Evolutionary conservation across 805 yeast genomes (phyloP).

Genomic region (Schizosaccharomyces osmophilus): DNA sequence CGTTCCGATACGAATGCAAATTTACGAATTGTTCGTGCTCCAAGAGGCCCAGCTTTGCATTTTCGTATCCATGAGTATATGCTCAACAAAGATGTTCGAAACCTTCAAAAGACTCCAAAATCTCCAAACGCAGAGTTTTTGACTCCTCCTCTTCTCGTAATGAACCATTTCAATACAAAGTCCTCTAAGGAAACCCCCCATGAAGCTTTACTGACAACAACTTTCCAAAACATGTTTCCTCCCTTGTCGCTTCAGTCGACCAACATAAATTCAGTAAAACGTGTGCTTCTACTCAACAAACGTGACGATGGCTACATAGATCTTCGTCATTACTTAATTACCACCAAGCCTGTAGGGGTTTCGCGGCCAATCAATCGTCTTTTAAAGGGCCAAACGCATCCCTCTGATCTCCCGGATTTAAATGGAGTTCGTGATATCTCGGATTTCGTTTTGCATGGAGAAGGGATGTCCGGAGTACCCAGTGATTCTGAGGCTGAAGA

Average conservation of each 20-base stretch:
- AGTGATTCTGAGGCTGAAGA: slow-evolving; percentile 36
- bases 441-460: slow-evolving; percentile 1
- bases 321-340: slow-evolving; percentile 71
- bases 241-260: slow-evolving; percentile 72
- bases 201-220: slow-evolving; percentile 36
- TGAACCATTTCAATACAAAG: slow-evolving; percentile 66
- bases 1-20: slow-evolving; percentile 45
- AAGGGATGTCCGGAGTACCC: neutral
- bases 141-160: slow-evolving; percentile 70
- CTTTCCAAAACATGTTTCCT: slow-evolving; percentile 89
- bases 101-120: slow-evolving; percentile 51
- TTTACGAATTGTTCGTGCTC: slow-evolving; percentile 62
- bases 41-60: slow-evolving; percentile 82
- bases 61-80: slow-evolving; percentile 60
- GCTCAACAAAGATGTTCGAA: slow-evolving; percentile 54
- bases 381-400: slow-evolving; percentile 17
- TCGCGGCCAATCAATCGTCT: slow-evolving; percentile 48
- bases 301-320: slow-evolving; percentile 55
- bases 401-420: neutral
- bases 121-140: slow-evolving; percentile 34
- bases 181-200: slow-evolving; percentile 36
- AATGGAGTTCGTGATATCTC: neutral
- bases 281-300: slow-evolving; percentile 66
- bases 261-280: slow-evolving; percentile 44
- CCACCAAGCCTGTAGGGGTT: slow-evolving; percentile 52